These are phyloP conservation scores for Hypoxylon sp. DNA, from an alignment of 2,329 filamentous ascomycete genomes.

Conservation along the genomic window DNA sequence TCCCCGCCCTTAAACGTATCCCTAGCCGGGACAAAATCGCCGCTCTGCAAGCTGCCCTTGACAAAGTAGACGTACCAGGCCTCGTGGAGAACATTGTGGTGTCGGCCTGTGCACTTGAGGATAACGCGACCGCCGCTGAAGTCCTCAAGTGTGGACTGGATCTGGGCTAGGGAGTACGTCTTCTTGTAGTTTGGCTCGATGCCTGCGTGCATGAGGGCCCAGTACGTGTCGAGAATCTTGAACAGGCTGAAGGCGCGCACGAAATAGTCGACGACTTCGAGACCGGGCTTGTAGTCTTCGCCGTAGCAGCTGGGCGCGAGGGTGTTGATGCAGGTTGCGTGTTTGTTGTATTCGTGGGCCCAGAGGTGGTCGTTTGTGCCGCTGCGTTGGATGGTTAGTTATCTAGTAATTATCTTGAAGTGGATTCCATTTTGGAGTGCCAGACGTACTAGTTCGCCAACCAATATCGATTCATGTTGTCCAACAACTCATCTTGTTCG, in stretches of 20 bases:
- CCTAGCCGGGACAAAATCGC: slow-evolving; percentile 56
- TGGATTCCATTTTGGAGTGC: too few relatives aligned
- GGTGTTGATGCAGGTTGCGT: slow-evolving; percentile 77
- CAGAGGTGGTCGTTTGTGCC: slow-evolving; percentile 61
- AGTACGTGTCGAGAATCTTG: slow-evolving; percentile 54
- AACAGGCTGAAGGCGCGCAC: slow-evolving; percentile 53
- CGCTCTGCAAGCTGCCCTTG: slow-evolving; percentile 59
- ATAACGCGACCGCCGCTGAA: slow-evolving; percentile 56
- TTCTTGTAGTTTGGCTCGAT: slow-evolving; percentile 48
- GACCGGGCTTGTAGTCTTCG: slow-evolving; percentile 55
- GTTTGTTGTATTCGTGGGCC: slow-evolving; percentile 77
- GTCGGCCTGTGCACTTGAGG: slow-evolving; percentile 52
- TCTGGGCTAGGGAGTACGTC: slow-evolving; percentile 55
- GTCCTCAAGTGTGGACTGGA: slow-evolving; percentile 53
- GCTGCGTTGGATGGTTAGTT: slow-evolving; percentile 32
- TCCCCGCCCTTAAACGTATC: slow-evolving; percentile 50
- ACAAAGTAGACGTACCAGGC: slow-evolving; percentile 64
- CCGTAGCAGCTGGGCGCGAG: slow-evolving; percentile 71
- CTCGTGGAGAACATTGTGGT: slow-evolving; percentile 56
- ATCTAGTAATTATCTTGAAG: not conserved
- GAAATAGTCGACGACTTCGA: slow-evolving; percentile 58
- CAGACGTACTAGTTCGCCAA: slow-evolving; percentile 49
- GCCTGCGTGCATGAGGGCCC: slow-evolving; percentile 49
- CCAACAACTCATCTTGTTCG: slow-evolving; percentile 51
- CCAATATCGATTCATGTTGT: slow-evolving; percentile 56